These are phyloP conservation scores for Telfairia occidentalis DNA, from an alignment of 331 rosid genomes.

Conservation along the genomic window DNA sequence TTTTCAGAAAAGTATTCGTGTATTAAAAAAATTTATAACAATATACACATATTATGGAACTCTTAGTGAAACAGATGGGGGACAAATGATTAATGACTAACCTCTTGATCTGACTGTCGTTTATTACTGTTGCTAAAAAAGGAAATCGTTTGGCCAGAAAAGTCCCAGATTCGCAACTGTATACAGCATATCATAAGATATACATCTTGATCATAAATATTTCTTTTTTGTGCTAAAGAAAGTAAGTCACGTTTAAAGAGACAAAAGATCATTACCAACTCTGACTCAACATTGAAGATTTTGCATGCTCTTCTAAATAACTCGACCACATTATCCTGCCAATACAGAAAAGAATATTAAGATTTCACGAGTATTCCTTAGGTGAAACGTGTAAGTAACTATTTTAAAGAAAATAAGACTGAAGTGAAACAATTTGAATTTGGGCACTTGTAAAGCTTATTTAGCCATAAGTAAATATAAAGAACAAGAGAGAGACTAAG, in stretches of 20 bases:
- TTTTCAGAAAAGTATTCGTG: neutral
- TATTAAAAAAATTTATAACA: neutral
- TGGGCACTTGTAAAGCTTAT: neutral
- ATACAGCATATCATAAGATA: conserved; percentile 17
- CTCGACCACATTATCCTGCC: conserved; percentile 71
- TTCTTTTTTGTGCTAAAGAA: conserved; percentile 9
- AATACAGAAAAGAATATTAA: conserved; percentile 7
- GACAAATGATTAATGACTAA: conserved; percentile 16
- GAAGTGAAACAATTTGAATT: neutral
- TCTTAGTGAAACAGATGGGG: neutral
- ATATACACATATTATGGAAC: neutral
- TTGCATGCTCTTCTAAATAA: conserved; percentile 82
- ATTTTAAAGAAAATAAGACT: neutral
- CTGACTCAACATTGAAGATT: conserved; percentile 73
- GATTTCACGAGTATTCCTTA: neutral
- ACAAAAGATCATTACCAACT: conserved; percentile 50
- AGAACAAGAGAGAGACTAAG: neutral
- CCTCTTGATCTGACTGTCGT: conserved; percentile 75
- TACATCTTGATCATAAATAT: conserved; percentile 19
- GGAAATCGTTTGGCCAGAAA: conserved; percentile 61
- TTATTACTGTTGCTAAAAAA: conserved; percentile 36
- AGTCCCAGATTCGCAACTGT: conserved; percentile 93
- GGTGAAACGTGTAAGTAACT: neutral
- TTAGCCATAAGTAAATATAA: neutral
- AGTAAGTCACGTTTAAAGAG: conserved; percentile 9